Evolutionary conservation across 345 rosid species (phyloP), one percentile per base, ranked within the genome.

Genomic region (Orychophragmus violaceus): DNA sequence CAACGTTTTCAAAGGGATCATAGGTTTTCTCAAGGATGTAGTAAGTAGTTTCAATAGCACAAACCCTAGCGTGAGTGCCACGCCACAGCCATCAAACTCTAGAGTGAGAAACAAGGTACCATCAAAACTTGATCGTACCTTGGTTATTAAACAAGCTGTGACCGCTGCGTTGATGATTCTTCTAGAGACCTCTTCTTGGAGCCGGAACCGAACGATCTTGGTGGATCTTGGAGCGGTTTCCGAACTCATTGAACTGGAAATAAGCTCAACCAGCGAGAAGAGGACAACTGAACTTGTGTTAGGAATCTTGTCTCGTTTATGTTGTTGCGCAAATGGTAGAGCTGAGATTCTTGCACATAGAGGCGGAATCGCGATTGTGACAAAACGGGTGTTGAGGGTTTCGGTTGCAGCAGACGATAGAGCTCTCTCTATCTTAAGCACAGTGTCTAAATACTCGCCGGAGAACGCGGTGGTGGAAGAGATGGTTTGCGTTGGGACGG

Each of bases 321-420:
- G 98, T 69, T 85, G 81, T 17, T 77, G 84, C 9, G 91, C 95
- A 0, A 80, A 85, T 1, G 96, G 96, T 56, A 80, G 96, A 50
- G 89, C 84, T 0, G 62, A 82, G 79, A 79, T 83, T 23, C 66
- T 87, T 29, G 75, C 68, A 2, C 96, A 92, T 36, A 72, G 70
- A 23, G 82, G 78, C 0, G 85, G 87, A 25, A 25, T 89, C 8
- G 88, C 95, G 0, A 75, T 84, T 30, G 81, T 91, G 16, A 75
- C 88, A 0, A 79, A 69, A 73, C 80, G 82, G 79, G 69, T 89
- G 9, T 3, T 82, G 74, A 72, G 52, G 2, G 87, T 82, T 10
- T 91, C 98, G 0, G 72, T 72, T 2, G 54, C 72, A 0, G 83
- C 67, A 0, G 85, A 87, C 35, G 87, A 85, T 19, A 74, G 84